phyloP scores from a whole-genome alignment of 345 rosid genomes.

The Streptanthus diversifolius region DNA sequence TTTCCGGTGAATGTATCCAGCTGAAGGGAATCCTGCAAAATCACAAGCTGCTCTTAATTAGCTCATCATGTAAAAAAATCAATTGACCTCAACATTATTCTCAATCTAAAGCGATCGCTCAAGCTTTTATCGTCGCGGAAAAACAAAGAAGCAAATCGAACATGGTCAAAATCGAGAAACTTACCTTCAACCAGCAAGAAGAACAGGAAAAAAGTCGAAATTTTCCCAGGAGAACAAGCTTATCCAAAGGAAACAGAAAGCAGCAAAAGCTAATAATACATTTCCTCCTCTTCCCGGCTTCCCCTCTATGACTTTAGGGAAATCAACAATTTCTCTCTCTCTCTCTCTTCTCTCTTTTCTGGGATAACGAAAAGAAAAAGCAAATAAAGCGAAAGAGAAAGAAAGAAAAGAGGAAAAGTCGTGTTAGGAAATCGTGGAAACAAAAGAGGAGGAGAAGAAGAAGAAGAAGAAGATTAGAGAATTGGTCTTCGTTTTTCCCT shows the following conservation, averaged over 20 bases:
- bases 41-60: neutral
- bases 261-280: neutral
- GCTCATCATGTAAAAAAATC: conserved; percentile 16
- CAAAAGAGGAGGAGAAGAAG: neutral
- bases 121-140: neutral
- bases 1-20: neutral
- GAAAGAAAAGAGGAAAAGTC: neutral
- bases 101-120: neutral
- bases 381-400: neutral
- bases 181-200: conserved; percentile 27
- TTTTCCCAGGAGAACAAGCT: conserved; percentile 1
- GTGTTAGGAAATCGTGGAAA: neutral
- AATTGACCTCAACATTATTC: neutral
- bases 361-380: neutral
- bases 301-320: neutral
- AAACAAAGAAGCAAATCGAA: neutral
- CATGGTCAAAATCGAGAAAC: neutral
- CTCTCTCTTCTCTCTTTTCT: conserved; percentile 8
- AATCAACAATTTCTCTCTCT: conserved; percentile 13
- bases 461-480: neutral
- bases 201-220: neutral
- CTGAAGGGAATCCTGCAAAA: conserved; percentile 10
- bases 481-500: conserved; percentile 4
- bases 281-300: neutral
- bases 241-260: neutral